Base-by-base conservation (phyloP, 208 protist species). In the Acanthamoeba divionensis region DNA sequence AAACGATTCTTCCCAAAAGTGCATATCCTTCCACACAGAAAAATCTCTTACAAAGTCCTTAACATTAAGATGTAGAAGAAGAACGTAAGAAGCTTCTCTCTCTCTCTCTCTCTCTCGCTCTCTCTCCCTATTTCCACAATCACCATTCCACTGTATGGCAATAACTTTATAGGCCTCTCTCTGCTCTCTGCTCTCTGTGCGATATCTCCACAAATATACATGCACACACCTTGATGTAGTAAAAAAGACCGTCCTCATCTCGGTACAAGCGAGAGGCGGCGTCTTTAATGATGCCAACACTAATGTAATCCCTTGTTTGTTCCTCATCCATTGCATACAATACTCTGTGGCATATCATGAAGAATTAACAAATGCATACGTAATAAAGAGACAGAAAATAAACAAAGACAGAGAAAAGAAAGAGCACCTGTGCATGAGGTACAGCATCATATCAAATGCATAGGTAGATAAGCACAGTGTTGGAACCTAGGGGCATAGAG, bases 381-480 rank as follows among this genome's bases (percentile, higher is more conserved):
- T 24, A 29, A 12, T 5, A 52, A 10, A 80, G 54, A 29, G 18
- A 13, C 8, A 57, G 29, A 52, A 80, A 55, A 54, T 54, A 57
- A 50, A 21, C 1, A 41, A 41, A 41, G 36, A 1, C 5, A 41
- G 36, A 41, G 63, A 15, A 6, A 36, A 29, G 29, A 31, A 24
- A 48, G 15, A 36, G 18, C 15, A 86, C 48, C 77, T n/a, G 38
- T 86, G 41, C 8, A 86, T 6, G 6, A 86, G 8, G 36, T 86
- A 86, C 38, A 86, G 77, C 77, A 86, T 86, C 52, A 86, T 63
- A 36, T 86, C 77, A 41, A 86, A 86, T 12, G 77, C 77, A 45
- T 67, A 86, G 48, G 77, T 86, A 7, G 77, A 86, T 45, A 80
- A 12, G 36, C 71, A 80, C 0, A 80, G 47, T 15, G 71, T 44